Evolutionary conservation across 805 yeast species (phyloP).

Genomic region (Teunomyces panamensis): DNA sequence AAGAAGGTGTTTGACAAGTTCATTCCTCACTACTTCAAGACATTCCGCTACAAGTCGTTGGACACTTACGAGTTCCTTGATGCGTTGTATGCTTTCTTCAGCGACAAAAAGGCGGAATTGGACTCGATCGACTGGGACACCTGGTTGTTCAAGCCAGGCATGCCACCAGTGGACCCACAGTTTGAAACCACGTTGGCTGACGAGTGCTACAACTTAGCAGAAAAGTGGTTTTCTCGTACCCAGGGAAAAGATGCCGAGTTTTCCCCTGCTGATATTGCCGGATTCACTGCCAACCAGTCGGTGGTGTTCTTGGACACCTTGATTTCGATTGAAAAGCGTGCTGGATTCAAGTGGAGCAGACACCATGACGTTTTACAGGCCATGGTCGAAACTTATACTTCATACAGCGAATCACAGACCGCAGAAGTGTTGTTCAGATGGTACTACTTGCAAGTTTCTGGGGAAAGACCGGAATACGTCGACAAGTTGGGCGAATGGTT

Average conservation of each 20-base stretch:
- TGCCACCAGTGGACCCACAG: conserved; percentile 78
- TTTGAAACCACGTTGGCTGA: conserved; percentile 80
- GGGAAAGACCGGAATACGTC: conserved; percentile 46
- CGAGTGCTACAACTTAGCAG: conserved; percentile 63
- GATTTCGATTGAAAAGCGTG: conserved; percentile 44
- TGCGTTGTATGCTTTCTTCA: conserved; percentile 64
- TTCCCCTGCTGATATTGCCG: conserved; percentile 45
- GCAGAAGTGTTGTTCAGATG: conserved; percentile 82
- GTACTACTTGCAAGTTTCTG: conserved; percentile 63
- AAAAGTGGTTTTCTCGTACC: conserved; percentile 50
- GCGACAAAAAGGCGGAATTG: conserved; percentile 47
- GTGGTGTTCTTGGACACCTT: conserved; percentile 76
- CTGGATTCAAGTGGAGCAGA: conserved; percentile 36
- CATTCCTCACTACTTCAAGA: conserved; percentile 71
- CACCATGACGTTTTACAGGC: conserved; percentile 29
- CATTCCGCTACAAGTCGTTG: conserved; percentile 65
- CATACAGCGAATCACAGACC: conserved; percentile 55
- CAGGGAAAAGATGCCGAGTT: conserved; percentile 31
- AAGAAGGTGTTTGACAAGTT: conserved; percentile 68
- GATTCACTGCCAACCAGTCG: conserved; percentile 71
- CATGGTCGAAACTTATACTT: conserved; percentile 33
- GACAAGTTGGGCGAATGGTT: conserved; percentile 54
- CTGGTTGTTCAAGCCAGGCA: conserved; percentile 80
- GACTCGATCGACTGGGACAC: conserved; percentile 79
- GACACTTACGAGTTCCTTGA: conserved; percentile 83